Evolutionary conservation across 345 rosid species (phyloP).

Genomic region (Arabidopsis suecica): DNA sequence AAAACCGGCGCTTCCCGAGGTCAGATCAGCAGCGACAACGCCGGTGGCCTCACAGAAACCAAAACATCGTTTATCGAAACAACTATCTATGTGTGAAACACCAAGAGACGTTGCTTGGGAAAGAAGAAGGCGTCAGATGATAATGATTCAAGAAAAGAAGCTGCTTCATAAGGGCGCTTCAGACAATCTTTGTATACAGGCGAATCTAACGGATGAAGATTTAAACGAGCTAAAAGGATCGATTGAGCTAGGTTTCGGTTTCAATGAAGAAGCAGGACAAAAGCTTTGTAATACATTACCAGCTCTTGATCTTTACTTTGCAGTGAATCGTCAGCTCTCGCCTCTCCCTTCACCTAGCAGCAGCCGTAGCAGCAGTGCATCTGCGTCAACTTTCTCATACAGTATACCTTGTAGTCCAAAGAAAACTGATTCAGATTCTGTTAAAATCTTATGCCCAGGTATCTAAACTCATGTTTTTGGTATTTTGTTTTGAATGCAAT

Average conservation of each 20-base stretch:
- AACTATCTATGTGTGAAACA: slow-evolving; percentile 82
- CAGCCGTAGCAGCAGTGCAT: slow-evolving; percentile 50
- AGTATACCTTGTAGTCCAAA: slow-evolving; percentile 72
- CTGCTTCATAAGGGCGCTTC: slow-evolving; percentile 38
- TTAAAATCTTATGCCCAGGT: slow-evolving; percentile 89
- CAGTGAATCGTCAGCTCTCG: slow-evolving; percentile 81
- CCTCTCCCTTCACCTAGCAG: slow-evolving; percentile 78
- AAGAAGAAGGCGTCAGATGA: slow-evolving; percentile 73
- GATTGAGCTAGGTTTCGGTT: slow-evolving; percentile 95
- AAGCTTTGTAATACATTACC: slow-evolving; percentile 74
- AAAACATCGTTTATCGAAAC: slow-evolving; percentile 64
- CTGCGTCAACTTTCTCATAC: slow-evolving; percentile 42
- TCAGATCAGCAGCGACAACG: slow-evolving; percentile 54
- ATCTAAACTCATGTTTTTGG: not conserved
- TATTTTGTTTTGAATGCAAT: not conserved
- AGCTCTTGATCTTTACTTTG: slow-evolving; percentile 87
- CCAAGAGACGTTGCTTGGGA: slow-evolving; percentile 85
- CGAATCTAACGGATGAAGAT: slow-evolving; percentile 77
- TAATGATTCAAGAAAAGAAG: slow-evolving; percentile 57
- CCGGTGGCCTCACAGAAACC: slow-evolving; percentile 50
- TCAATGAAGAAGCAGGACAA: slow-evolving; percentile 84
- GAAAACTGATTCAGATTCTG: slow-evolving; percentile 59
- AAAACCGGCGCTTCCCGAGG: slow-evolving; percentile 39
- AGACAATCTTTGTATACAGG: slow-evolving; percentile 60
- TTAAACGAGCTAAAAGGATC: slow-evolving; percentile 84